Percentiles rank a stretch among this genome's conserved stretches.
Conservation (phyloP, 257 asterid species). For the Lycium barbarum region DNA sequence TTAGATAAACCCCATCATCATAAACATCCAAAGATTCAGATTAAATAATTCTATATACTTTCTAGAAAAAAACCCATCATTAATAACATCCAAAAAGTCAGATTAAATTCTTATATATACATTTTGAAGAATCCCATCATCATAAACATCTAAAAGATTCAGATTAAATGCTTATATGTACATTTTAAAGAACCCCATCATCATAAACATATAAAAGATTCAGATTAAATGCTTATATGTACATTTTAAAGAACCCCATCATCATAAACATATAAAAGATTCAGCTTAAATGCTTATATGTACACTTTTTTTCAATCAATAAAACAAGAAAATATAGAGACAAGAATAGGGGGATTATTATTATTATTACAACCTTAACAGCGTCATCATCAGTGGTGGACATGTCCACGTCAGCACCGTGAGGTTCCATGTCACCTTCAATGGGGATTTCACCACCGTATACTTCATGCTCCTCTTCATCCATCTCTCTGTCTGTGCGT, state of each 20-base stretch:
- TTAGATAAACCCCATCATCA: too few species aligned
- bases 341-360: neutral
- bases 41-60: too few species aligned
- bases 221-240: neutral
- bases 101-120: neutral
- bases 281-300: neutral
- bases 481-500: slow-evolving; percentile 33
- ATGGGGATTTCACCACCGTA: slow-evolving; percentile 59
- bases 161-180: too few species aligned
- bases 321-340: neutral
- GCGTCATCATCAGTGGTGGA: slow-evolving; percentile 51
- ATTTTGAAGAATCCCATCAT: too few species aligned
- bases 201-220: too few species aligned
- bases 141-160: too few species aligned
- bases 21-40: too few species aligned
- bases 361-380: slow-evolving; percentile 38
- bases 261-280: too few species aligned
- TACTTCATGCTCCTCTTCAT: slow-evolving; percentile 62
- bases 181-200: too few species aligned
- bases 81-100: too few species aligned
- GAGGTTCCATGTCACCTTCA: slow-evolving; percentile 51
- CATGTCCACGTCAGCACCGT: slow-evolving; percentile 43
- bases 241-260: neutral
- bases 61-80: too few species aligned
- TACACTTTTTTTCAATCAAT: neutral